These are phyloP conservation scores for Ceraceosorus guamensis DNA, from an alignment of 1,284 basidiomycete genomes.

Conservation along the genomic window DNA sequence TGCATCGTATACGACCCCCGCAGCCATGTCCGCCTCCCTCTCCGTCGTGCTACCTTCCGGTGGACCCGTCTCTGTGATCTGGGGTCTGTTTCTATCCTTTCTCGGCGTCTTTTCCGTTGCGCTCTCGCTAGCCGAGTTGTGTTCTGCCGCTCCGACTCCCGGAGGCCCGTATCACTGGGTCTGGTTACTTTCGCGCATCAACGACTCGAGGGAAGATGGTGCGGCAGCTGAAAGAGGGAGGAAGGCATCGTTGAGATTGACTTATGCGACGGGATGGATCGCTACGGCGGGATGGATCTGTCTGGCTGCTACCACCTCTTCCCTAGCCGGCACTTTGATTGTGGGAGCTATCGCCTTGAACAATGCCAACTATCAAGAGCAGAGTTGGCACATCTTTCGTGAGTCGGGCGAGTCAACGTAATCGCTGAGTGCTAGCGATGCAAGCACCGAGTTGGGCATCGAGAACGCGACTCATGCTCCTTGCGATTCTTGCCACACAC, in stretches of 20 bases:
- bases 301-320: slow-evolving; percentile 43
- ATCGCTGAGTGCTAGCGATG: too few relatives aligned
- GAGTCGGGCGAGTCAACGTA: too few relatives aligned
- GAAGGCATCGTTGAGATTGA: slow-evolving; percentile 31
- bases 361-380: slow-evolving; percentile 39
- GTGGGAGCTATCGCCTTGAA: slow-evolving; percentile 49
- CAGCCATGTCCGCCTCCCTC: slow-evolving; percentile 40
- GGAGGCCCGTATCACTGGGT: slow-evolving; percentile 51
- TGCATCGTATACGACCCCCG: slow-evolving; percentile 40
- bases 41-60: slow-evolving; percentile 44
- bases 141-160: slow-evolving; percentile 28
- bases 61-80: slow-evolving; percentile 48
- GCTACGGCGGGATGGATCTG: slow-evolving; percentile 48
- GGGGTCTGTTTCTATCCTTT: slow-evolving; percentile 48
- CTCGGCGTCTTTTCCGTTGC: slow-evolving; percentile 47
- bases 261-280: slow-evolving; percentile 39
- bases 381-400: slow-evolving; percentile 35
- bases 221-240: too few relatives aligned
- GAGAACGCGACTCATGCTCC: not conserved
- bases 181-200: slow-evolving; percentile 43
- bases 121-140: slow-evolving; percentile 47
- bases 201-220: too few relatives aligned
- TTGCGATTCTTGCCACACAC: not conserved
- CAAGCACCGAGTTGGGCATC: too few relatives aligned
- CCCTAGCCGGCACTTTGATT: slow-evolving; percentile 41